Evolutionary conservation across 768 basidiomycete species (phyloP).

Genomic region (Chalciporus pseudorubinellus): DNA sequence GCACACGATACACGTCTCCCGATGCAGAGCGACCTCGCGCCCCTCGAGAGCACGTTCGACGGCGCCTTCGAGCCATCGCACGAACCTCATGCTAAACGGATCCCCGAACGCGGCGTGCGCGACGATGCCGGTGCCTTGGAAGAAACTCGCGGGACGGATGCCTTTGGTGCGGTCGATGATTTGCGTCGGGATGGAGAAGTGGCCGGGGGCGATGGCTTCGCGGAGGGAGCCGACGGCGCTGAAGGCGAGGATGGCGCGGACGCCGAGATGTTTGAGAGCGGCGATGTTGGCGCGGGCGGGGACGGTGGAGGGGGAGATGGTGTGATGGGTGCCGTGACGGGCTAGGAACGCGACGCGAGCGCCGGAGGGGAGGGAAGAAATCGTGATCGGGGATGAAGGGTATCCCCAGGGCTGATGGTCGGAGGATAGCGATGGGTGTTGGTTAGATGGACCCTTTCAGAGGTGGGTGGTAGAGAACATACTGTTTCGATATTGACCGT

Average conservation of each 20-base stretch:
- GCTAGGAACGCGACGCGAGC: constrained; percentile 84
- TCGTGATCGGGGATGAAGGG: constrained; percentile 90
- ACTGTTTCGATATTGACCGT: constrained; percentile 82
- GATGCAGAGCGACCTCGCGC: constrained; percentile 65
- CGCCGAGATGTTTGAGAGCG: constrained; percentile 89
- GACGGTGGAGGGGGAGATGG: constrained; percentile 73
- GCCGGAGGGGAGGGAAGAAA: constrained; percentile 82
- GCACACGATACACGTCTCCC: constrained; percentile 83
- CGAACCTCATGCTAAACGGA: constrained; percentile 70
- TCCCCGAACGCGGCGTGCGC: constrained; percentile 95
- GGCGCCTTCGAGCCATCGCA: constrained; percentile 60
- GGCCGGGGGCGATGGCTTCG: constrained; percentile 89
- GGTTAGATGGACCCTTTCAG: background rate
- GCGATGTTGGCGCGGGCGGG: constrained; percentile 92
- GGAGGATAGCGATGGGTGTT: background rate
- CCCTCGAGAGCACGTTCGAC: constrained; percentile 68
- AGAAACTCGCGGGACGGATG: constrained; percentile 84
- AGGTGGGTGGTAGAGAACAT: constrained; percentile 23
- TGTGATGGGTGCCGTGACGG: constrained; percentile 84
- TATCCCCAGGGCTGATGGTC: constrained; percentile 81
- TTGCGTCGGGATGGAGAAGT: constrained; percentile 84
- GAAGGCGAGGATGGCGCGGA: constrained; percentile 88
- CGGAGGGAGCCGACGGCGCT: constrained; percentile 92
- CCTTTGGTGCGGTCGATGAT: constrained; percentile 98
- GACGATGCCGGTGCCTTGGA: constrained; percentile 77